Base-by-base conservation (phyloP, 768 basidiomycete species). In the Mycena amicta region DNA sequence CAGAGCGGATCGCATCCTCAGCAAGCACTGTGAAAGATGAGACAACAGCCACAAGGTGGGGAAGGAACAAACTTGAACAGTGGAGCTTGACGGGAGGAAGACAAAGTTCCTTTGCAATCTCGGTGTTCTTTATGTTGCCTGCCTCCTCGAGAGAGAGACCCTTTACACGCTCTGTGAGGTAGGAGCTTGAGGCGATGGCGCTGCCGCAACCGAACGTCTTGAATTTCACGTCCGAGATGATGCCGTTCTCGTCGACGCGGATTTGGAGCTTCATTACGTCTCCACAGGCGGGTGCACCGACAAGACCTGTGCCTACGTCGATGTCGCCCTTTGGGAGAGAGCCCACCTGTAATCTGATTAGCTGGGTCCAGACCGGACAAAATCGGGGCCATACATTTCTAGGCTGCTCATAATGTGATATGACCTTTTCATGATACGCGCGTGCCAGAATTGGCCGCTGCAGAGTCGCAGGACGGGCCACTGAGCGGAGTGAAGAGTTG, bases 211-310 rank as follows among this genome's bases (percentile, higher is more conserved):
- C 96, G 74, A 99, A 98, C 0, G 97, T 98, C 81, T 98, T 99
- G 83, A 98, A 98, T 77, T 96, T 97, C 76, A 98, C 97, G 71
- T 99, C 97, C 49, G 90, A 91, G 69, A 99, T 99, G 74, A 98
- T 84, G 31, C 95, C 94, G 31, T 91, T 81, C 59, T 96, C 95
- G 73, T 96, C 88, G 56, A 99, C 97, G 66, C 93, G 89, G 70
- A 99, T 99, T 75, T 98, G 96, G 12, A 99, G 87, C 75, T 98
- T 98, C 96, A 99, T 99, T 46, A 98, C 96, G 78, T 97, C 95
- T 67, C 95, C 95, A 70, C 95, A 96, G 3, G 92, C 93, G 76
- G 95, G 95, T 53, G 95, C 95, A 47, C 97, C 97, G 40, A 99
- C 97, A 50, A 99, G 91, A 29, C 97, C 97, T 43, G 95, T 98